phyloP scores from a whole-genome alignment of 148 eudicot species.

The Dianthus caryophyllus region DNA sequence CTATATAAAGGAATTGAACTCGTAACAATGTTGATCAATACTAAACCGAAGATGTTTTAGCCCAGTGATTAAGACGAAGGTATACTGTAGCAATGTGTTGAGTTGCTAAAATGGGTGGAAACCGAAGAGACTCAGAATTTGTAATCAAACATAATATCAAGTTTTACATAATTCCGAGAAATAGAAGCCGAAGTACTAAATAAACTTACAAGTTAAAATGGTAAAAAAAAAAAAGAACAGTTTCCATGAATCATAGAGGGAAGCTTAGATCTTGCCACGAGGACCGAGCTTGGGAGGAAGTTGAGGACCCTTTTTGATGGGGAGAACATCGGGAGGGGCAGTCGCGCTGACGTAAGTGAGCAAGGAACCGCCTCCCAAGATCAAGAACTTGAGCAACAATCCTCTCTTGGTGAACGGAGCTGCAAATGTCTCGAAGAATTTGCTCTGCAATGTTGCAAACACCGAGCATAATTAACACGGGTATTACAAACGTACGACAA shows the following conservation, averaged over 20 bases:
- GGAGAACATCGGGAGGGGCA: slow-evolving; percentile 68
- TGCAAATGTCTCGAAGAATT: slow-evolving; percentile 98
- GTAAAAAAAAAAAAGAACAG: not conserved
- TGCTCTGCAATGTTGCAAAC: slow-evolving; percentile 60
- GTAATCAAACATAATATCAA: slow-evolving; percentile 11
- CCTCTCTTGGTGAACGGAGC: slow-evolving; percentile 99
- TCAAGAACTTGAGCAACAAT: slow-evolving; percentile 83
- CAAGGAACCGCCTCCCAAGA: slow-evolving; percentile 84
- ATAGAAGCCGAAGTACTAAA: slow-evolving; percentile 13
- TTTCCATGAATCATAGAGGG: not conserved
- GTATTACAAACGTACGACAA: too few relatives aligned
- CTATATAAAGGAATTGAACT: too few relatives aligned
- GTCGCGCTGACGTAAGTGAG: slow-evolving; percentile 78
- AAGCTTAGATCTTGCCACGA: slow-evolving; percentile 72
- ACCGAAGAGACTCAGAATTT: slow-evolving; percentile 9
- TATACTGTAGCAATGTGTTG: not conserved
- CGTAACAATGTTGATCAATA: not conserved
- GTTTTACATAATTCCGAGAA: slow-evolving; percentile 15
- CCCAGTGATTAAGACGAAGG: too few relatives aligned
- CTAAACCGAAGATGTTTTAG: too few relatives aligned
- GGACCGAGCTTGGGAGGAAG: slow-evolving; percentile 92
- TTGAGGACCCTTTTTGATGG: slow-evolving; percentile 94
- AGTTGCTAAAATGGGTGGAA: not conserved
- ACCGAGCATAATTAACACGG: too few relatives aligned
- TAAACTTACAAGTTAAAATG: slow-evolving; percentile 29